Percentiles rank a stretch among this genome's conserved stretches.
These are phyloP conservation scores for Acer campestre DNA, from an alignment of 345 rosid genomes.

Conservation along the genomic window DNA sequence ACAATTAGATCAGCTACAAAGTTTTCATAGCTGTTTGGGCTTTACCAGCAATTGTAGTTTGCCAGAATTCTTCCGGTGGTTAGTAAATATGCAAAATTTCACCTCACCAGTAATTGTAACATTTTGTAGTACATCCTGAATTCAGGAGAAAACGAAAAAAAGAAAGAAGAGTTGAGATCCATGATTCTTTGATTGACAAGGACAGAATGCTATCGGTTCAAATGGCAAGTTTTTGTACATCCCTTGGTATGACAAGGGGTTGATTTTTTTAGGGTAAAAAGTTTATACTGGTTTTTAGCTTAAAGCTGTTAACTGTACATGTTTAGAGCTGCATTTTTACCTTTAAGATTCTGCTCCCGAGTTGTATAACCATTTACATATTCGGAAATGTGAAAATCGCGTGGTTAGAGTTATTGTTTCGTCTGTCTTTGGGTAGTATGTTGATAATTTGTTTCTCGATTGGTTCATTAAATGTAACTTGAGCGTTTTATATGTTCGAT, in stretches of 20 bases:
- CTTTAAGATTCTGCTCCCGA: neutral
- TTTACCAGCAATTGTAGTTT: too few relatives aligned
- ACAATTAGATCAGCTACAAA: neutral
- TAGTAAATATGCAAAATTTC: neutral
- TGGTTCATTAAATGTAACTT: neutral
- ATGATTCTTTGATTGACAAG: neutral
- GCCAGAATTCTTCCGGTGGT: neutral
- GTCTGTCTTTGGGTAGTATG: neutral
- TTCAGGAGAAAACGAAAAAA: neutral
- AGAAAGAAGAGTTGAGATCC: neutral
- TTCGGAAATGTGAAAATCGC: too few relatives aligned
- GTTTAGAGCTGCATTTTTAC: neutral
- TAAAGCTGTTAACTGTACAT: neutral
- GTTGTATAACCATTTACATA: neutral
- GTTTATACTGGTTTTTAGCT: neutral
- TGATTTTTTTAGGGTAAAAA: too few relatives aligned
- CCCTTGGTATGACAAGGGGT: neutral
- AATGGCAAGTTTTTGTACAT: neutral
- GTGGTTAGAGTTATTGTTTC: neutral
- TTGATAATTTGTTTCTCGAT: neutral
- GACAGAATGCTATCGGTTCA: neutral
- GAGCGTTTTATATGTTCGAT: neutral
- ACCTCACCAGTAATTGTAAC: neutral
- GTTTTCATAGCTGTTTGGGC: neutral
- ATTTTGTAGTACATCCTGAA: neutral